Evolutionary conservation across 2,329 filamentous ascomycete species (phyloP), one percentile per base, ranked within the genome.

Genomic region (Balansia obtecta): DNA sequence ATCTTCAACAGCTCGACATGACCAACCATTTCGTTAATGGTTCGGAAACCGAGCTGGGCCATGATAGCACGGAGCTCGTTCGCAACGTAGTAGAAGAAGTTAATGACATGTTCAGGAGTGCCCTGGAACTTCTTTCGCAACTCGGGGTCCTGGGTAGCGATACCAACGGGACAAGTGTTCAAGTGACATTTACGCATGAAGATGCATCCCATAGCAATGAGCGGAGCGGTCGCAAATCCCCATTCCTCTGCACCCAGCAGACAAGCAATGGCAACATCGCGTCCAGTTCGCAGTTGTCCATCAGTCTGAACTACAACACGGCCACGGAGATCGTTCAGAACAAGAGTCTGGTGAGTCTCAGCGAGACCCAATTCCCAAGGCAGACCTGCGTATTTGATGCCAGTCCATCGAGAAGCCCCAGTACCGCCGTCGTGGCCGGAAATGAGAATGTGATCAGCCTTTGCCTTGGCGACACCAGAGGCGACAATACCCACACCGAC

Each of bases 31-130:
- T 97, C 91, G 65, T 96, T 97, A 65, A 97, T 85, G 53, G 87
- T 95, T 57, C 91, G 84, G 80, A 95, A 88, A 58, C 91, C 91
- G 60, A 96, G 82, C 70, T 86, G 88, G 47, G 91, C 90, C 91
- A 97, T 96, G 69, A 97, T 95, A 37, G 90, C 88, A 64, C 91
- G 85, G 52, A 97, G 80, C 72, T 97, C 91, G 63, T 97, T 97
- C 58, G 91, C 86, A 48, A 97, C 78, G 63, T 96, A 97, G 73
- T 96, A 97, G 73, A 95, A 95, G 76, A 96, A 96, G 77, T 96
- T 97, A 69, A 97, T 96, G 52, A 95, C 90, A 60, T 96, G 88
- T 71, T 97, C 91, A 11, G 91, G 90, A 1, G 88, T 90, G 54
- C 91, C 91, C 58, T 83, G 76, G 69, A 97, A 96, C 71, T 96